A percentile compares a stretch with the other conserved stretches of the same genome.
These are phyloP conservation scores for Aspergillus bridgeri DNA, from an alignment of 495 filamentous ascomycete species.

Conservation along the genomic window DNA sequence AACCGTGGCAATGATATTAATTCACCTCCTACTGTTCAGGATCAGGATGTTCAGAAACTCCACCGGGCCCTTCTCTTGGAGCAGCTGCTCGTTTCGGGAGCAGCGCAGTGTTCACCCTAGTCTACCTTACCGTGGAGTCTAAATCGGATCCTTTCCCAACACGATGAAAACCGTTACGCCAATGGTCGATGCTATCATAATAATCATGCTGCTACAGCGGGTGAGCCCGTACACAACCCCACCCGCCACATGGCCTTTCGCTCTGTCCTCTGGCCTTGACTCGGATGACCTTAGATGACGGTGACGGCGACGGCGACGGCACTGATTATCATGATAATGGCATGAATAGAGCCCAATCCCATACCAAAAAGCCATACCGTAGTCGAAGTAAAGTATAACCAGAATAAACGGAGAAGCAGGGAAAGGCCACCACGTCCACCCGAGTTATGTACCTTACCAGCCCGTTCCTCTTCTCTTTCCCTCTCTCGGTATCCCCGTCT, in stretches of 20 bases:
- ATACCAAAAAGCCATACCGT: background rate
- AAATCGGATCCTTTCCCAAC: slow-evolving; percentile 18
- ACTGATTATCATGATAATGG: too few relatives aligned
- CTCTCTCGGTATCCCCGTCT: background rate
- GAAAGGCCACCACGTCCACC: background rate
- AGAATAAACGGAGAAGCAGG: background rate
- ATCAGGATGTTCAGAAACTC: background rate
- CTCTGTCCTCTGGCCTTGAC: background rate
- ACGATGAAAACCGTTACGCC: slow-evolving; percentile 39
- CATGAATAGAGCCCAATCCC: background rate
- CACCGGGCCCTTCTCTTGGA: background rate
- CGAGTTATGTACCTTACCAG: too few relatives aligned
- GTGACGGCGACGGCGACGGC: background rate
- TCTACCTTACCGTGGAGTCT: slow-evolving; percentile 11
- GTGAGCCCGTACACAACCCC: slow-evolving; percentile 36
- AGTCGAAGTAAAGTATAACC: background rate
- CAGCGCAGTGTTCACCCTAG: background rate
- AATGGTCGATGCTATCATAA: slow-evolving; percentile 19
- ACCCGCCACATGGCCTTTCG: slow-evolving; percentile 28
- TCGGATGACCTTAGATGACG: background rate
- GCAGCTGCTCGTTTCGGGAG: slow-evolving; percentile 9
- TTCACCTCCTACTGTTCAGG: too few relatives aligned
- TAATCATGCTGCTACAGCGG: slow-evolving; percentile 29
- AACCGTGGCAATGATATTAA: background rate
- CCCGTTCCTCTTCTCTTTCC: background rate